Conservation (phyloP, 345 rosid genomes). For the Salix exigua region DNA sequence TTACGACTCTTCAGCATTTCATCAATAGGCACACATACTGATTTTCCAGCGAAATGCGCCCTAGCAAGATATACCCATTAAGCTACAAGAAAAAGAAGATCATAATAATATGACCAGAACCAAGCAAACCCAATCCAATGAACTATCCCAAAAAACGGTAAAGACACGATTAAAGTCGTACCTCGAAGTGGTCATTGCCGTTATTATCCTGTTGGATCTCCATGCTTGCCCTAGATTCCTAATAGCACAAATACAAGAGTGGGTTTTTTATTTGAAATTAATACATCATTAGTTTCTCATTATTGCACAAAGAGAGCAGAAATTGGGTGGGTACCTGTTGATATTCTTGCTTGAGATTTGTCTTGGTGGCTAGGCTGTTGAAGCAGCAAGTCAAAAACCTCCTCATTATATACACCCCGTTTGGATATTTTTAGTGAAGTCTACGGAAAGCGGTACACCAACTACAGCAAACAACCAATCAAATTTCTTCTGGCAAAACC, state of each 20-base stretch:
- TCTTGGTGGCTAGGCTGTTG: constrained; percentile 17
- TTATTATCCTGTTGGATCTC: constrained; percentile 23
- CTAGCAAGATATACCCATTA: not conserved
- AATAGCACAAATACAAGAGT: not conserved
- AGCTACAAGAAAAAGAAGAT: constrained; percentile 2
- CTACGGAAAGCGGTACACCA: constrained; percentile 42
- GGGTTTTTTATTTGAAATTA: not conserved
- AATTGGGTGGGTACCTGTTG: constrained; percentile 25
- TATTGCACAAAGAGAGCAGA: not conserved
- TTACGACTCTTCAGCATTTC: no score
- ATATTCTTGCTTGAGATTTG: constrained; percentile 24
- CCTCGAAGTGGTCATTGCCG: constrained; percentile 27
- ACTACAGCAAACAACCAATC: constrained; percentile 28
- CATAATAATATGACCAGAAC: not conserved
- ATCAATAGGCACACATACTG: no score
- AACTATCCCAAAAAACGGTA: not conserved
- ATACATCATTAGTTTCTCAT: not conserved
- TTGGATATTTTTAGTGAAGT: constrained; percentile 34
- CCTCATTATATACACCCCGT: constrained; percentile 43
- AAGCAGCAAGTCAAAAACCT: constrained; percentile 37
- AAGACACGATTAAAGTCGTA: not conserved
- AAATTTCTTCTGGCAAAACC: constrained; percentile 1
- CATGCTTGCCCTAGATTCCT: constrained; percentile 36
- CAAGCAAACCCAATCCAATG: not conserved
- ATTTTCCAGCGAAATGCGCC: not conserved